phyloP scores from a whole-genome alignment of 2,329 filamentous ascomycete species.

The Juglanconis sp. region DNA sequence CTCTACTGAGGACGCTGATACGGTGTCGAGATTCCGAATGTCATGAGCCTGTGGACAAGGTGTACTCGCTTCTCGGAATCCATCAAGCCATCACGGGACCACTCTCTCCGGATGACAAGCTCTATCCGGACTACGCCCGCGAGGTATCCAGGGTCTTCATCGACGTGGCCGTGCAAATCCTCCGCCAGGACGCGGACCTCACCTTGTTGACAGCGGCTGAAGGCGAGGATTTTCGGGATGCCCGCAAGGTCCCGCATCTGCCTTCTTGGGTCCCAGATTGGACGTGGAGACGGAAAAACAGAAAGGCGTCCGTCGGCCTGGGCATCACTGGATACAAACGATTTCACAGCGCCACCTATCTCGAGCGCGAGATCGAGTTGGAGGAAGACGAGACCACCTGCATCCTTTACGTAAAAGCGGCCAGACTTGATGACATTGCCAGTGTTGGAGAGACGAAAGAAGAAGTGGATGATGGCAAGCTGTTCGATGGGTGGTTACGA shows the following conservation, averaged over 20 bases:
- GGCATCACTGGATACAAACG: not conserved
- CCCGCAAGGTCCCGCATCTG: not conserved
- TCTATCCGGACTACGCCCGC: not conserved
- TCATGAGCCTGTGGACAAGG: constrained; percentile 5
- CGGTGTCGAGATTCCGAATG: not conserved
- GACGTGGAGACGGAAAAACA: not conserved
- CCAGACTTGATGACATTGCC: not conserved
- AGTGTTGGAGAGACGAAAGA: constrained; percentile 1
- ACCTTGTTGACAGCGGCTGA: not conserved
- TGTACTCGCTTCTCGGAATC: constrained; percentile 20
- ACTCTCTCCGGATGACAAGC: not conserved
- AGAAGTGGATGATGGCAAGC: not conserved
- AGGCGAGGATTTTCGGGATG: not conserved
- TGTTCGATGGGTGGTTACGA: not conserved
- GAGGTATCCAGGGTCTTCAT: not conserved
- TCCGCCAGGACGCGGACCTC: not conserved
- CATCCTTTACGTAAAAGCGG: not conserved
- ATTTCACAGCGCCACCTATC: not conserved
- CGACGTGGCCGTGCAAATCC: not conserved
- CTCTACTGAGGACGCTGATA: not conserved
- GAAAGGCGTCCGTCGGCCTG: not conserved
- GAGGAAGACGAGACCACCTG: not conserved
- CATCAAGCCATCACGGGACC: constrained; percentile 18
- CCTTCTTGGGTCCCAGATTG: not conserved
- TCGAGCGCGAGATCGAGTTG: not conserved